Evolutionary conservation across 2,329 filamentous ascomycete genomes (phyloP).

Genomic region (Cytospora paraplurivora): DNA sequence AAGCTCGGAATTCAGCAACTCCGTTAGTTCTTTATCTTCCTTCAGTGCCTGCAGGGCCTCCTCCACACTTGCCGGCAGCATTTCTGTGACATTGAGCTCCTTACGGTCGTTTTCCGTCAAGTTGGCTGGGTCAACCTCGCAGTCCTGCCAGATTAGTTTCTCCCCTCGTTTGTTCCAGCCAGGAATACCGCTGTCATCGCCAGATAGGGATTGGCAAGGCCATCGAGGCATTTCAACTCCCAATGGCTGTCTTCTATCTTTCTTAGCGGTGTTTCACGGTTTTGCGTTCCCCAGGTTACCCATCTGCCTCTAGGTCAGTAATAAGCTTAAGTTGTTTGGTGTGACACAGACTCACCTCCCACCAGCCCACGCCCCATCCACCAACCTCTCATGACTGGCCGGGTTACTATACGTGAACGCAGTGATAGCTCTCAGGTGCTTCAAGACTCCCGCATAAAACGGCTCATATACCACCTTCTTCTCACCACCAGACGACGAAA

Average conservation of each 20-base stretch:
- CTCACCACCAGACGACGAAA: constrained; percentile 50
- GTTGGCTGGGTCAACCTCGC: constrained; percentile 54
- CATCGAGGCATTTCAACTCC: constrained; percentile 80
- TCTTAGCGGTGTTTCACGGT: constrained; percentile 73
- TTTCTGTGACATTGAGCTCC: constrained; percentile 54
- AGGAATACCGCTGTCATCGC: constrained; percentile 63
- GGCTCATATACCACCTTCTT: constrained; percentile 53
- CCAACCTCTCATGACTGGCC: constrained; percentile 68
- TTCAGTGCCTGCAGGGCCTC: constrained; percentile 57
- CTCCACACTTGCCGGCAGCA: constrained; percentile 56
- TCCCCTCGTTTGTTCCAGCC: constrained; percentile 56
- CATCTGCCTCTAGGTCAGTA: constrained; percentile 43
- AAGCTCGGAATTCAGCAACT: constrained; percentile 50
- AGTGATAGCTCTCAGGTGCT: constrained; percentile 65
- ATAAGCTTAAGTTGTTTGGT: neutral
- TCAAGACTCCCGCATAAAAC: constrained; percentile 74
- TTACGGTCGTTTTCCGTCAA: constrained; percentile 50
- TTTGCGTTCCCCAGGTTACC: constrained; percentile 81
- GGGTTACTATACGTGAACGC: constrained; percentile 70
- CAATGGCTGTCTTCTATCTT: constrained; percentile 69
- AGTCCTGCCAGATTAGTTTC: constrained; percentile 54
- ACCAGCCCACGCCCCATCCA: constrained; percentile 75
- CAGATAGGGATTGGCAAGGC: constrained; percentile 77
- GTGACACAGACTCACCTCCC: constrained; percentile 47
- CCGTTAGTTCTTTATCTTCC: constrained; percentile 48